Conservation (phyloP, 179 eudicot species). For the Actinidia arguta region DNA sequence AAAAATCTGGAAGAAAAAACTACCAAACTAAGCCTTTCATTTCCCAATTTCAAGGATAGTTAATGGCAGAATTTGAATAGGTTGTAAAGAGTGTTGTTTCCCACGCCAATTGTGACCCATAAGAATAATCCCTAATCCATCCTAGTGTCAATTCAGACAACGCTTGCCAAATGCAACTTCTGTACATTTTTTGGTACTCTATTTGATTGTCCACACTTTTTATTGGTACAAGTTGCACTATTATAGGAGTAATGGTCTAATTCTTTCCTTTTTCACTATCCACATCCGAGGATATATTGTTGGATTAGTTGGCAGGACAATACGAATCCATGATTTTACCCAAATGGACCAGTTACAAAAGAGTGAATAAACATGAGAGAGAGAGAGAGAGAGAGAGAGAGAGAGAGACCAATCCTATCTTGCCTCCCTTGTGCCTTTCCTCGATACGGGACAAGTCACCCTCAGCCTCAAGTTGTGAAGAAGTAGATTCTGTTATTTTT, state of each 20-base stretch:
- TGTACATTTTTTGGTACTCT: no score
- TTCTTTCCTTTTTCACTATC: neutral
- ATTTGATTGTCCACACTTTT: neutral
- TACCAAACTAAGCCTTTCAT: no score
- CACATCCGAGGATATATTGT: neutral
- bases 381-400: no score
- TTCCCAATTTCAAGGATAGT: no score
- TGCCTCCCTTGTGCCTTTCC: constrained; percentile 25
- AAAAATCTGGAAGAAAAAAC: no score
- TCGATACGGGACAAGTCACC: constrained; percentile 9
- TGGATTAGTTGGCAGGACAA: neutral
- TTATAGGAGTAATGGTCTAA: neutral
- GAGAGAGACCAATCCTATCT: neutral
- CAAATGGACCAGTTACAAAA: neutral
- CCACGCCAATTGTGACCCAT: no score
- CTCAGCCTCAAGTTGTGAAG: constrained; percentile 23
- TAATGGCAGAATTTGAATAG: no score
- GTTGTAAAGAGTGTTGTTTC: no score
- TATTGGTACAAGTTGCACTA: no score
- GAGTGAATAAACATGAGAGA: neutral
- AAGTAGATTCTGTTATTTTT: constrained; percentile 21
- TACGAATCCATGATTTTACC: neutral
- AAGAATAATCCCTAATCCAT: no score
- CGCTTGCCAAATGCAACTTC: no score
- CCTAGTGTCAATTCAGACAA: no score